These are phyloP conservation scores for Mortierella claussenii DNA, from an alignment of 192 early-diverging fungal species.

Conservation along the genomic window DNA sequence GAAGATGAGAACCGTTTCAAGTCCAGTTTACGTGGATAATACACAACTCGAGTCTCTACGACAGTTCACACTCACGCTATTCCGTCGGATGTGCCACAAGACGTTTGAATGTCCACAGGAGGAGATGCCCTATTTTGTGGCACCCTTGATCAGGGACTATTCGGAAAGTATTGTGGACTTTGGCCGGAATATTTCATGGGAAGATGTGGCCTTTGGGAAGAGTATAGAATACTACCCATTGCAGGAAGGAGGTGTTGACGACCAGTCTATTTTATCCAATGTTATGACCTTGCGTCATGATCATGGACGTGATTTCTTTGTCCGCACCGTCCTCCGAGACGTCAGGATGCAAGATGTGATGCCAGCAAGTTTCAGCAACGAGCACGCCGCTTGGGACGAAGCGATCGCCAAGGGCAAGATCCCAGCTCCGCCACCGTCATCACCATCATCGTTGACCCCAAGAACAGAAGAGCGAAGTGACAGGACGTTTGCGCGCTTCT, in stretches of 20 bases:
- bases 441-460: background rate
- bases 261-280: conserved; percentile 18
- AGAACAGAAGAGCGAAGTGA: background rate
- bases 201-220: conserved; percentile 45
- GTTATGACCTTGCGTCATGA: conserved; percentile 57
- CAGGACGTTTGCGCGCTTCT: conserved; percentile 57
- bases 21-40: conserved; percentile 23
- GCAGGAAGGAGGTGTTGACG: conserved; percentile 24
- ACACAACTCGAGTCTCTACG: conserved; percentile 57
- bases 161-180: conserved; percentile 42
- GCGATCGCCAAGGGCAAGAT: background rate
- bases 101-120: conserved; percentile 60
- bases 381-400: background rate
- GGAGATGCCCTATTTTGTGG: conserved; percentile 65
- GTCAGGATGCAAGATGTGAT: conserved; percentile 17
- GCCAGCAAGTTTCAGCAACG: conserved; percentile 12
- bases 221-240: background rate
- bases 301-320: conserved; percentile 56
- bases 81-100: conserved; percentile 59
- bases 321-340: conserved; percentile 45
- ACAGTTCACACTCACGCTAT: conserved; percentile 63
- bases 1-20: conserved; percentile 15
- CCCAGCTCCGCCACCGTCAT: background rate
- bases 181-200: conserved; percentile 58
- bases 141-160: conserved; percentile 55